Conservation (phyloP, 768 basidiomycete species). For the Termitomyces sp. region DNA sequence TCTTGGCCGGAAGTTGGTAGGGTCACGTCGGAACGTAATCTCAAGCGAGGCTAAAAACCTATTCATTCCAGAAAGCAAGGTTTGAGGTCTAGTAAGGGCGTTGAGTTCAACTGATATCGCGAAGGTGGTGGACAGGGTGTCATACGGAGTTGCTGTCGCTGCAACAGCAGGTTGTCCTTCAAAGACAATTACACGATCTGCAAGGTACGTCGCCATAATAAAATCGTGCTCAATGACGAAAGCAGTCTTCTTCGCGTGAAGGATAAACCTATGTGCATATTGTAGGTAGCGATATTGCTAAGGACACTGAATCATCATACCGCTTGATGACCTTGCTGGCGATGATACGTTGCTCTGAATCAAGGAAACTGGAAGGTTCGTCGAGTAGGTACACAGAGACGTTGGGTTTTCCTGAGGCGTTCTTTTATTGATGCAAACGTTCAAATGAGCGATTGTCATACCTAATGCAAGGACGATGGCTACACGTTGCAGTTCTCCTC, state of each 20-base stretch:
- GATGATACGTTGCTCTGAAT: conserved; percentile 99
- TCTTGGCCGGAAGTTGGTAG: conserved; percentile 86
- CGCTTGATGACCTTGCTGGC: conserved; percentile 98
- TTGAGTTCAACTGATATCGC: not conserved
- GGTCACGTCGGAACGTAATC: conserved; percentile 98
- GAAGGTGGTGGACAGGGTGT: conserved; percentile 11
- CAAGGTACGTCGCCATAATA: conserved; percentile 99
- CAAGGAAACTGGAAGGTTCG: conserved; percentile 89
- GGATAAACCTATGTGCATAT: conserved; percentile 61
- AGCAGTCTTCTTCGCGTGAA: conserved; percentile 95
- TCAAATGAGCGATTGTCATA: conserved; percentile 17
- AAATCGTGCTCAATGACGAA: conserved; percentile 99
- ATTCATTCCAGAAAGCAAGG: conserved; percentile 95
- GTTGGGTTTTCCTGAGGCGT: conserved; percentile 56
- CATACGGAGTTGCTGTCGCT: conserved; percentile 89
- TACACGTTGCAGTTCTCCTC: conserved; percentile 97
- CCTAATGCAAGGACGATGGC: conserved; percentile 94
- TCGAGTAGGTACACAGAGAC: conserved; percentile 92
- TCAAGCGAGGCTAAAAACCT: conserved; percentile 92
- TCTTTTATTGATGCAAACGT: not conserved
- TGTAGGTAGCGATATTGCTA: not conserved
- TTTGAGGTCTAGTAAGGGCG: conserved; percentile 66
- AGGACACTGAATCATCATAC: conserved; percentile 27
- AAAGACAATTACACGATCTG: conserved; percentile 94
- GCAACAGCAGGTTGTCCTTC: conserved; percentile 81